Conservation (phyloP, 2,329 filamentous ascomycete genomes). For the Tolypocladium nubicola region DNA sequence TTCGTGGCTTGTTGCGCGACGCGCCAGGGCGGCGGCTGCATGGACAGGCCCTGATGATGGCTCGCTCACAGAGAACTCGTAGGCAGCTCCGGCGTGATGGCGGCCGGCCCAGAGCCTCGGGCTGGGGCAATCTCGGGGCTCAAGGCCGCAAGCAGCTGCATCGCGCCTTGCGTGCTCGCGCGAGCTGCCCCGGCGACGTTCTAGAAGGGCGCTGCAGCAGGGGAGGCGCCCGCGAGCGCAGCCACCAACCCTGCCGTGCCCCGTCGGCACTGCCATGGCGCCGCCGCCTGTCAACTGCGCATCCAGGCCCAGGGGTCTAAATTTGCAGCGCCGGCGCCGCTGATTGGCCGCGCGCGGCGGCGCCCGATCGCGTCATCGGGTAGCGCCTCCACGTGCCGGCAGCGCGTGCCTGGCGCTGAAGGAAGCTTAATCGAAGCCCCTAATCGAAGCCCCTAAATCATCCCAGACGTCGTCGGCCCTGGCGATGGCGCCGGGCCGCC, state of each 20-base stretch:
- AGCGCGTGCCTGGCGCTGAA: not conserved
- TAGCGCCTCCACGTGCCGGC: not conserved
- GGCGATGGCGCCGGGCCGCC: too few species aligned
- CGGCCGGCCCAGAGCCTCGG: not conserved
- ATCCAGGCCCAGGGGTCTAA: not conserved
- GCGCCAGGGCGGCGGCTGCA: not conserved
- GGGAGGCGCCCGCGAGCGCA: too few species aligned
- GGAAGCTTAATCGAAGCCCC: not conserved
- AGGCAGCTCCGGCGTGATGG: too few species aligned
- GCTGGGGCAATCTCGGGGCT: not conserved
- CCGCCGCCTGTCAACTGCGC: too few species aligned
- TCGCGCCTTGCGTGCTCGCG: too few species aligned
- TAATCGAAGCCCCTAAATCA: too few species aligned
- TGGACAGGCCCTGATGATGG: not conserved
- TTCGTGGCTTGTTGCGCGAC: not conserved
- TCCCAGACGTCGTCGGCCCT: too few species aligned
- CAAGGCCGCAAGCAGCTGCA: not conserved
- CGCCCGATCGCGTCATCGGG: slow-evolving; percentile 15
- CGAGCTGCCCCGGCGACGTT: too few species aligned
- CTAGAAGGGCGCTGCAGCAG: too few species aligned
- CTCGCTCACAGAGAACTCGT: too few species aligned
- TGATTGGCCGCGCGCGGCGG: slow-evolving; percentile 6
- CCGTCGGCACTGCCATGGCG: too few species aligned
- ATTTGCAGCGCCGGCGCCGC: slow-evolving; percentile 4
- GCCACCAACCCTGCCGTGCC: too few species aligned